A percentile compares a stretch with the other conserved stretches of the same genome.
phyloP scores from a whole-genome alignment of 2,329 filamentous ascomycete species.

The Tolypocladium cylindrosporum region DNA sequence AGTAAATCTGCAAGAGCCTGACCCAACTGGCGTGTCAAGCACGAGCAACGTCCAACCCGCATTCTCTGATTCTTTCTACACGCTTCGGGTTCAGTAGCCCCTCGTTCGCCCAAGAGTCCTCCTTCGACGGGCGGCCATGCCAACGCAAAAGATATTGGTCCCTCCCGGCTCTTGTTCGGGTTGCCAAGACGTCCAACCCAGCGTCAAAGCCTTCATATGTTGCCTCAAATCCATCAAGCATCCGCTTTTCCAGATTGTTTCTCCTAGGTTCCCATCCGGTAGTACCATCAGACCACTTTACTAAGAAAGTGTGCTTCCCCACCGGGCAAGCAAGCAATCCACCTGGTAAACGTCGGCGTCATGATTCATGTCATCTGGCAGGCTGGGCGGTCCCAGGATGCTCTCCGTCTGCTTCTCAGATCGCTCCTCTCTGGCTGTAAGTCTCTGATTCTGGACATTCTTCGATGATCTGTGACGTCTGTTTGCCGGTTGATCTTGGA shows the following conservation, averaged over 20 bases:
- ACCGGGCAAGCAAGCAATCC: constrained; percentile 1
- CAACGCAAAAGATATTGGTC: constrained; percentile 3
- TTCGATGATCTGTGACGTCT: too few species aligned
- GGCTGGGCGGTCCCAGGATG: too few species aligned
- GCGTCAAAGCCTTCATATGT: constrained; percentile 2
- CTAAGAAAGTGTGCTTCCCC: not conserved
- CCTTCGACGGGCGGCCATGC: constrained; percentile 4
- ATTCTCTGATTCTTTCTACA: not conserved
- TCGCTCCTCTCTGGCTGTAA: too few species aligned
- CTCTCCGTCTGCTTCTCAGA: too few species aligned
- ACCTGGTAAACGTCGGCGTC: not conserved
- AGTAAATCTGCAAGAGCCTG: not conserved
- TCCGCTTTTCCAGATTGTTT: constrained; percentile 1
- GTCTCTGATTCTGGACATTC: too few species aligned
- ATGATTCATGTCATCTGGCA: too few species aligned
- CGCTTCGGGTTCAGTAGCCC: not conserved
- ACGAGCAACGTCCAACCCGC: not conserved
- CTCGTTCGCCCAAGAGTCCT: constrained; percentile 3
- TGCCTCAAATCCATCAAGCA: constrained; percentile 3
- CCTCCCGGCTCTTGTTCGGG: not conserved
- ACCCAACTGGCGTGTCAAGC: not conserved
- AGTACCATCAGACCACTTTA: too few species aligned
- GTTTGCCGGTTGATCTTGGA: too few species aligned
- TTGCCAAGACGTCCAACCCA: constrained; percentile 1
- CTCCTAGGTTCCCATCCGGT: not conserved